Percentiles rank a stretch among this genome's conserved stretches.
Conservation (phyloP, 2,329 filamentous ascomycete species). For the Plenodomus lindquistii region DNA sequence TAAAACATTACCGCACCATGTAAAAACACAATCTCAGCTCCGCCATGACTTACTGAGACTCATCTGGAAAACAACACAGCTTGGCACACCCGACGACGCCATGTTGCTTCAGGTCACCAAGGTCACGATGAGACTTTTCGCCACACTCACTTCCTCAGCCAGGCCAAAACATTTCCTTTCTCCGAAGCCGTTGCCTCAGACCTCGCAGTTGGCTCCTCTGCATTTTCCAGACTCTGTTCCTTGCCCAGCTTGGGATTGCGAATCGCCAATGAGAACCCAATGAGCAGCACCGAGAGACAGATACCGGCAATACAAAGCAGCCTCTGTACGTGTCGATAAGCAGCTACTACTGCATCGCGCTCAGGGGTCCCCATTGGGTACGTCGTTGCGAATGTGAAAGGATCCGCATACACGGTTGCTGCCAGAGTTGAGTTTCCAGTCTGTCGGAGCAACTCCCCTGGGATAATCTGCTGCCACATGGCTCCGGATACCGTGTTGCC, state of each 20-base stretch:
- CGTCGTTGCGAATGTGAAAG: conserved; percentile 42
- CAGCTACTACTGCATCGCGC: conserved; percentile 49
- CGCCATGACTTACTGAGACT: too few relatives aligned
- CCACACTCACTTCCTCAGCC: background rate
- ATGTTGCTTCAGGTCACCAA: background rate
- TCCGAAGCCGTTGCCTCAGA: background rate
- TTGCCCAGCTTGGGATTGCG: conserved; percentile 52
- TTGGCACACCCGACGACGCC: too few relatives aligned
- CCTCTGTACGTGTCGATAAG: conserved; percentile 53
- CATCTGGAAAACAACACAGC: background rate
- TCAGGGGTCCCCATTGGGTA: conserved; percentile 52
- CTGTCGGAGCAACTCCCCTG: conserved; percentile 47
- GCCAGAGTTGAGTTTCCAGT: conserved; percentile 50
- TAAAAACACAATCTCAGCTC: background rate
- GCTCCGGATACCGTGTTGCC: conserved; percentile 65
- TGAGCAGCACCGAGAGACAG: conserved; percentile 53
- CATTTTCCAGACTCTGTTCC: conserved; percentile 51
- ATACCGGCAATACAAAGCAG: conserved; percentile 57
- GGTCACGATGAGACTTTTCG: background rate
- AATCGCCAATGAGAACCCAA: conserved; percentile 51
- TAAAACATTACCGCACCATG: background rate
- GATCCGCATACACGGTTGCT: conserved; percentile 46
- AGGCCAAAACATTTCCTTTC: background rate
- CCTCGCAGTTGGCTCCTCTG: conserved; percentile 29
- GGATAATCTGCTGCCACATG: conserved; percentile 62